Evolutionary conservation across 495 filamentous ascomycete genomes (phyloP).

Genomic region (Talaromyces wortmannii): DNA sequence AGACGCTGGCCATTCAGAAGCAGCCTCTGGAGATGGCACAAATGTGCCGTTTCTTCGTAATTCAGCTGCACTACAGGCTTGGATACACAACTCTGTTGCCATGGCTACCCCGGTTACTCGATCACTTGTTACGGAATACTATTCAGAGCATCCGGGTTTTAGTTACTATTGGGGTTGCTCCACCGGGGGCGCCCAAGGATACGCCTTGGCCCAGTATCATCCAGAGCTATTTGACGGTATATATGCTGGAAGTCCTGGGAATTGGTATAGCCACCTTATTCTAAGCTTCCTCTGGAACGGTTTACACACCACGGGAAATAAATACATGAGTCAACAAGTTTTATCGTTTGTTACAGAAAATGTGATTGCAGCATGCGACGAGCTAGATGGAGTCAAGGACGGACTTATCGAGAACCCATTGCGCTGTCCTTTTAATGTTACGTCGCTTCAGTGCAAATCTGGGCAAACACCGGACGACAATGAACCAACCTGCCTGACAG

Average conservation of each 20-base stretch:
- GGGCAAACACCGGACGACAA: conserved; percentile 6
- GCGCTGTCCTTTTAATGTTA: conserved; percentile 27
- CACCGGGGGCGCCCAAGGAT: conserved; percentile 41
- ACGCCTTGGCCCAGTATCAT: conserved; percentile 33
- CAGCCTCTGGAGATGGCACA: conserved; percentile 12
- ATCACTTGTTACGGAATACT: conserved; percentile 18
- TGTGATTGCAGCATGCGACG: conserved; percentile 27
- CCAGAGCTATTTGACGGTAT: conserved; percentile 36
- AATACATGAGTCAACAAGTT: conserved; percentile 17
- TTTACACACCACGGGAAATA: conserved; percentile 4
- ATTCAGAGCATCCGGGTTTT: conserved; percentile 16
- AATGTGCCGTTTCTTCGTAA: conserved; percentile 25
- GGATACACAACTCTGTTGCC: conserved; percentile 37
- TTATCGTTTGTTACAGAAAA: conserved; percentile 24
- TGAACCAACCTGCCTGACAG: neutral
- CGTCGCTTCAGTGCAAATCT: conserved; percentile 17
- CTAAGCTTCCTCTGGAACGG: conserved; percentile 36
- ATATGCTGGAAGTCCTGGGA: conserved; percentile 30
- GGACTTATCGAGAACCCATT: conserved; percentile 32
- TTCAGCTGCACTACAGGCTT: conserved; percentile 23
- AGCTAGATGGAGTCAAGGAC: conserved; percentile 29
- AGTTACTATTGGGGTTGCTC: conserved; percentile 36
- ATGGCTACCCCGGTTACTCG: conserved; percentile 25
- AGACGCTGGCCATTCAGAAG: conserved; percentile 17
- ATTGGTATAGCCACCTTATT: conserved; percentile 34